phyloP scores from a whole-genome alignment of 331 rosid species.

The Cydonia oblonga region DNA sequence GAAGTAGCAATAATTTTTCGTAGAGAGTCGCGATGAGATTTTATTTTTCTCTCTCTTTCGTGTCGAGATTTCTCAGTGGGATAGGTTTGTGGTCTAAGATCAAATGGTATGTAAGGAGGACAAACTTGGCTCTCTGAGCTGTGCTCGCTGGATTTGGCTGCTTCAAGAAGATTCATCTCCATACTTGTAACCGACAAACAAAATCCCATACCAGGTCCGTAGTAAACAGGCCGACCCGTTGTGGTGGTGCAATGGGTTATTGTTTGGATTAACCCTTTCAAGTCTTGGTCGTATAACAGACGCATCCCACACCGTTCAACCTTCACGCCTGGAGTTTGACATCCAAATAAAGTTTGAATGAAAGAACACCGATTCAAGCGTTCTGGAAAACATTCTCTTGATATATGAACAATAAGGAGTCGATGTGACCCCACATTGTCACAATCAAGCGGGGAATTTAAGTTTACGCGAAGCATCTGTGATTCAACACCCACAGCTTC shows the following conservation, averaged over 20 bases:
- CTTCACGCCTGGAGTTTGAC: not conserved
- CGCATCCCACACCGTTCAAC: not conserved
- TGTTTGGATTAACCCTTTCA: not conserved
- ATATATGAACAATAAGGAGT: slow-evolving; percentile 7
- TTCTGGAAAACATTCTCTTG: not conserved
- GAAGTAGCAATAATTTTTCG: too few species aligned
- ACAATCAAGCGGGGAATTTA: accelerated
- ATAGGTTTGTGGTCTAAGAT: accelerated
- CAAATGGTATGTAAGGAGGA: not conserved
- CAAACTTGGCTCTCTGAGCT: not conserved
- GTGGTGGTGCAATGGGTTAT: not conserved
- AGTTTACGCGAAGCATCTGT: not conserved
- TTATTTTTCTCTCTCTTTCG: too few species aligned
- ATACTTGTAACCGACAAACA: too few species aligned
- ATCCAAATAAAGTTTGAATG: not conserved
- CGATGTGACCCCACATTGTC: not conserved
- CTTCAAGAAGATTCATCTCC: not conserved
- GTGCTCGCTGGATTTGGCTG: not conserved
- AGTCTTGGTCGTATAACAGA: slow-evolving; percentile 4
- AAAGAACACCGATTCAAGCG: not conserved
- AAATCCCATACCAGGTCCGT: not conserved
- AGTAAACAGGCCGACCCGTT: not conserved
- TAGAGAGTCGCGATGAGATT: too few species aligned
- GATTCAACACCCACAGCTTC: not conserved
- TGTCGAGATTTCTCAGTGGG: not conserved